These are phyloP conservation scores for Apiotrichum gamsii DNA, from an alignment of 1,284 basidiomycete genomes.

Conservation along the genomic window DNA sequence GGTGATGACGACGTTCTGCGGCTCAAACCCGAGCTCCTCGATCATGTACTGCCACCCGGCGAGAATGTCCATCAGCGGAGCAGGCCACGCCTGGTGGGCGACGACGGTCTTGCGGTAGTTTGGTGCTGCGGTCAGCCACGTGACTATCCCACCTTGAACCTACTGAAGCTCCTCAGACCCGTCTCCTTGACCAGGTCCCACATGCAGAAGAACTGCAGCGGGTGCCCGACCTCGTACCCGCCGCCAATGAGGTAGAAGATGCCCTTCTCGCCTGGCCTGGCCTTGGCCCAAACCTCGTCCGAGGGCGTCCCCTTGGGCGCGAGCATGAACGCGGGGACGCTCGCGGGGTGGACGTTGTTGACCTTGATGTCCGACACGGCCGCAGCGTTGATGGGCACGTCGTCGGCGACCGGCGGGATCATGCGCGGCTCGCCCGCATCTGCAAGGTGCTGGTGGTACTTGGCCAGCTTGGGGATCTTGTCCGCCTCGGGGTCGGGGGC, in stretches of 20 bases:
- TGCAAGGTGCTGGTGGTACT: neutral
- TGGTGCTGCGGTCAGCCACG: constrained; percentile 2
- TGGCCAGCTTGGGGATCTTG: constrained; percentile 2
- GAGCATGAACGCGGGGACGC: constrained; percentile 5
- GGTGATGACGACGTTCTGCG: constrained; percentile 13
- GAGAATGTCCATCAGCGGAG: constrained; percentile 9
- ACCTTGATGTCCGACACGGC: constrained; percentile 3
- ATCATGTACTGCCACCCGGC: constrained; percentile 13
- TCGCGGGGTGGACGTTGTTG: too few species aligned
- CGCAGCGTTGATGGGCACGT: neutral
- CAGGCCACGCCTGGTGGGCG: constrained; percentile 9
- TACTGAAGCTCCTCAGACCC: constrained; percentile 1
- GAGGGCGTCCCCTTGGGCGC: constrained; percentile 8
- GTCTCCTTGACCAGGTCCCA: constrained; percentile 5
- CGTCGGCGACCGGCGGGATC: constrained; percentile 2
- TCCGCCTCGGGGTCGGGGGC: constrained; percentile 1
- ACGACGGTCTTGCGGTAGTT: constrained; percentile 16
- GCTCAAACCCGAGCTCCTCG: constrained; percentile 11
- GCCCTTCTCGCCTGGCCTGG: constrained; percentile 6
- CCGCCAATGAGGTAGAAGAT: constrained; percentile 15
- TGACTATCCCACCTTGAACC: neutral
- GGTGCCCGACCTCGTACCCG: constrained; percentile 12
- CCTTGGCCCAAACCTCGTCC: constrained; percentile 7
- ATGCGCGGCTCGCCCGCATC: constrained; percentile 5
- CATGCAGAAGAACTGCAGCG: constrained; percentile 4